Evolutionary conservation across 495 filamentous ascomycete genomes (phyloP), one percentile per base, ranked within the genome.

Genomic region (Pseudoneurospora amorphoporcata): DNA sequence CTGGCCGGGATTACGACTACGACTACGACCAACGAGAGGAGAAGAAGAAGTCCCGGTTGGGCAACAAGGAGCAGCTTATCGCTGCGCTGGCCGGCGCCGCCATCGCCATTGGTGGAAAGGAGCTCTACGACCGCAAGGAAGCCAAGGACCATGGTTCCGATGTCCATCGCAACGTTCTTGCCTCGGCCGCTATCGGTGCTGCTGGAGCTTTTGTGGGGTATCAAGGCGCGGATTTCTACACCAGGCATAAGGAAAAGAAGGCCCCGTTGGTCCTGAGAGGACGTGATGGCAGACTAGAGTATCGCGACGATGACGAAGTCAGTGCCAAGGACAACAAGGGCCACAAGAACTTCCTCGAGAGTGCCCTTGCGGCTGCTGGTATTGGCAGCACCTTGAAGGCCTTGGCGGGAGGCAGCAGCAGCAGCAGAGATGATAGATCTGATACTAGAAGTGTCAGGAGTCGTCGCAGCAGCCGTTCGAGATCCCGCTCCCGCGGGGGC

Each of bases 341-440:
- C 29, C 79, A 89, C 79, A 94, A 93, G 81, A 93, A 91, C 68
- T 82, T 92, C 70, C 86, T 91, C 65, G 91, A 94, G 79, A 87
- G 88, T 75, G 91, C 90, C 9, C 81, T 93, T 5, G 88, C 86
- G 68, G 86, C 88, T 4, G 83, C 92, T 14, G 92, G 92, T 40
- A 83, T 94, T 32, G 90, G 90, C n/a, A 84, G 86, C 65, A 86
- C 86, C 70, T 85, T 87, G 73, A 87, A 87, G 73, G 87, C 85
- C 37, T 75, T 86, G 65, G 84, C 83, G 0, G 81, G 80, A 72
- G 75, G 77, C 73, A 72, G 78, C 41, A 80, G 78, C 41, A 80
- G 82, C 65, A 80, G 84, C 47, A 83, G 84, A 73, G 86, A 86
- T 41, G 84, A 85, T 72, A 88, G 79, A 71, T 84, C 85, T 69